These are phyloP conservation scores for Agrostemma githago DNA, from an alignment of 148 eudicot genomes.

Conservation along the genomic window DNA sequence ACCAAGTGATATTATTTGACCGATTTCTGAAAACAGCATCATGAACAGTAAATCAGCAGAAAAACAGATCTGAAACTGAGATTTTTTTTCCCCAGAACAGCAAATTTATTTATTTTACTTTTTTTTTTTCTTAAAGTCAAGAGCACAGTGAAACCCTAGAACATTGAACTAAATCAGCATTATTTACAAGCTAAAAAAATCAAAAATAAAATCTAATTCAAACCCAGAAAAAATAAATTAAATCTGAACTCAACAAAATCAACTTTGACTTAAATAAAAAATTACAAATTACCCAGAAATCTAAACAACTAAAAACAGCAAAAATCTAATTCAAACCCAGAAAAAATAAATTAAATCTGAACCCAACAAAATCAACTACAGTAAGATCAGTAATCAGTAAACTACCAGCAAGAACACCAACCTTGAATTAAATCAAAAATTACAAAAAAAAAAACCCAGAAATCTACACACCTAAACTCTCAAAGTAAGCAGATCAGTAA, in stretches of 20 bases:
- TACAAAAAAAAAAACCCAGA: conserved; percentile 17
- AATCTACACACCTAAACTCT: background rate
- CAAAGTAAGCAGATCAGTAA: background rate
- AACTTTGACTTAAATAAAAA: background rate
- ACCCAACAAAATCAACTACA: background rate
- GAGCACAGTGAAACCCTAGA: conserved; percentile 17
- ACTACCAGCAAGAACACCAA: background rate
- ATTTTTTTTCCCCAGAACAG: background rate
- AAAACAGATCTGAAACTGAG: conserved; percentile 22
- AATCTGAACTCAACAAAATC: background rate
- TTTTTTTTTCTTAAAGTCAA: background rate
- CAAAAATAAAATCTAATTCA: no score
- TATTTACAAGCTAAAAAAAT: background rate
- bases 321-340: background rate
- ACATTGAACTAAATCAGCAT: background rate
- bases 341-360: no score
- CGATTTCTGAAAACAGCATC: no score
- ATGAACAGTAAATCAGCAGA: conserved; percentile 12
- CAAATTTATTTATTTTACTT: no score
- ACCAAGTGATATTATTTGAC: no score
- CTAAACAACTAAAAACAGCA: background rate
- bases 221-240: background rate
- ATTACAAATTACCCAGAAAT: background rate
- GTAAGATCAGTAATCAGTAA: background rate
- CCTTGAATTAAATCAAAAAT: background rate